A percentile compares a stretch with the other conserved stretches of the same genome.
These are phyloP conservation scores for Globisporangium takayamanum DNA, from an alignment of 352 stramenopile genomes.

Conservation along the genomic window DNA sequence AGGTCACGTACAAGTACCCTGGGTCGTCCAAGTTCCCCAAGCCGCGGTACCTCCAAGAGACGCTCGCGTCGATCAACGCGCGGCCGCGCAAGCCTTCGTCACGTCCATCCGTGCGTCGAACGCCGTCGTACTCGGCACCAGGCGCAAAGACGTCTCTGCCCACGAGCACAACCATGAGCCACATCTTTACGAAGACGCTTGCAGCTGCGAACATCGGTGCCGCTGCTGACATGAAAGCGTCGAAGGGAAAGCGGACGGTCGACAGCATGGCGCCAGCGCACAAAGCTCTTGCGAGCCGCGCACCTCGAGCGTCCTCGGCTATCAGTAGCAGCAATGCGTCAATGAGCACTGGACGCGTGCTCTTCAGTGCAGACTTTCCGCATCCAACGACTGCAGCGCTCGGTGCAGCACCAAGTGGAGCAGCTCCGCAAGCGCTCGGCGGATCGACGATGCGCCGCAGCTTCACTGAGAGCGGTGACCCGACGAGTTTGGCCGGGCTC, in stretches of 20 bases:
- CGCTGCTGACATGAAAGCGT: constrained; percentile 1
- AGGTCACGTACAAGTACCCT: constrained; percentile 26
- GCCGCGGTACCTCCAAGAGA: constrained; percentile 46
- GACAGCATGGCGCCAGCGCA: constrained; percentile 8
- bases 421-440: constrained; percentile 3
- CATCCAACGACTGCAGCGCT: not conserved
- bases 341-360: not conserved
- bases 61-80: constrained; percentile 46
- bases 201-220: not conserved
- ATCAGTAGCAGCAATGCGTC: constrained; percentile 1
- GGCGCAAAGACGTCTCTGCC: constrained; percentile 18
- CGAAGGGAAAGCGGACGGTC: constrained; percentile 1
- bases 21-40: constrained; percentile 16
- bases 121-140: constrained; percentile 18
- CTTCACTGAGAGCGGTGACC: not conserved
- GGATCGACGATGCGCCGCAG: constrained; percentile 4
- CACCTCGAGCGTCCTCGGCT: constrained; percentile 4
- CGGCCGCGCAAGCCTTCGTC: constrained; percentile 22
- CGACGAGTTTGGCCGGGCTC: not conserved
- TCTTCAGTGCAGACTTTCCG: constrained; percentile 15
- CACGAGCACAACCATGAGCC: constrained; percentile 9
- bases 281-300: constrained; percentile 13
- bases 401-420: not conserved
- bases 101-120: constrained; percentile 9
- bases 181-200: constrained; percentile 15